Evolutionary conservation across 305 asterid species (phyloP).

Genomic region (Coffea humblotiana): DNA sequence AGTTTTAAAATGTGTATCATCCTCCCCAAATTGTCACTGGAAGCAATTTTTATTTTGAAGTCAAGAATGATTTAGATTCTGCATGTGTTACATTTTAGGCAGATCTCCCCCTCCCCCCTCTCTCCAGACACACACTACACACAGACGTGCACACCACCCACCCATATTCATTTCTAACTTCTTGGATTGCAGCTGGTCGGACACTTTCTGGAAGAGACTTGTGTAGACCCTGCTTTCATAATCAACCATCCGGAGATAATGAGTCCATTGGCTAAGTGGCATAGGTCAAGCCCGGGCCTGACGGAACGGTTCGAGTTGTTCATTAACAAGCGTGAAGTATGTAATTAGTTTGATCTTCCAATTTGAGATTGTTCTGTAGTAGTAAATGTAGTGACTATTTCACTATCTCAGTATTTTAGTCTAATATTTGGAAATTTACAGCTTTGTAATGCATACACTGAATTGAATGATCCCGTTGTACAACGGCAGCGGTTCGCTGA

Average conservation of each 20-base stretch:
- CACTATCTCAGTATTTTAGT: slow-evolving; percentile 9
- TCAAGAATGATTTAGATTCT: neutral
- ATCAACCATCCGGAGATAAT: slow-evolving; percentile 95
- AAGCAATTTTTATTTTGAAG: neutral
- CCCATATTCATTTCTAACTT: neutral
- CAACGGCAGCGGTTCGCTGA: slow-evolving; percentile 93
- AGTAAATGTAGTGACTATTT: neutral
- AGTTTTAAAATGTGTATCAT: neutral
- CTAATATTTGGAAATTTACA: slow-evolving; percentile 24
- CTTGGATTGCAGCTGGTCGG: slow-evolving; percentile 71
- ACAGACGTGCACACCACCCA: neutral
- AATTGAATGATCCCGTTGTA: slow-evolving; percentile 87
- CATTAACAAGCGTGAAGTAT: slow-evolving; percentile 85
- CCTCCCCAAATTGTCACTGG: neutral
- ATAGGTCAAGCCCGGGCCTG: slow-evolving; percentile 70
- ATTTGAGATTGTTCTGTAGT: neutral
- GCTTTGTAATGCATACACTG: slow-evolving; percentile 94
- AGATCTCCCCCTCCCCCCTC: neutral
- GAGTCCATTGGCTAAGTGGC: slow-evolving; percentile 98
- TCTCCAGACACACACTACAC: neutral
- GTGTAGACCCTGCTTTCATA: slow-evolving; percentile 71
- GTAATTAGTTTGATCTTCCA: slow-evolving; percentile 8
- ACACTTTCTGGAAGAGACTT: slow-evolving; percentile 86
- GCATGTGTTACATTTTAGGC: neutral
- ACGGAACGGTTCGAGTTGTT: slow-evolving; percentile 93